phyloP scores from a whole-genome alignment of 805 yeast genomes.

The Myxozyma vanderwaltii region DNA sequence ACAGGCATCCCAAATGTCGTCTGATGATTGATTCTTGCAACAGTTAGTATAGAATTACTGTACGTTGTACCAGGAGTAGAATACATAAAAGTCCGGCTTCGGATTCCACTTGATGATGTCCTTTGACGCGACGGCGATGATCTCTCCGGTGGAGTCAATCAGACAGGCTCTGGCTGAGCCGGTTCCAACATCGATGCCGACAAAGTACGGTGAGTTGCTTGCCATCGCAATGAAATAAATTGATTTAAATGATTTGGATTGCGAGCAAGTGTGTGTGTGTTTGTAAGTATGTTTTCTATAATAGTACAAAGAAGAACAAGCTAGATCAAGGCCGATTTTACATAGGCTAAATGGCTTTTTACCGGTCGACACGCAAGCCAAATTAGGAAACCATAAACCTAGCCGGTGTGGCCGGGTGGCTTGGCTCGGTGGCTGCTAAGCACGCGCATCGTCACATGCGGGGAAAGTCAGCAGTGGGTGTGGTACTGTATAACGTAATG shows the following conservation, averaged over 20 bases:
- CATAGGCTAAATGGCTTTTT: too few relatives aligned
- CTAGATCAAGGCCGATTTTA: neutral
- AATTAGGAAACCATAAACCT: neutral
- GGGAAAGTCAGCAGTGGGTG: too few relatives aligned
- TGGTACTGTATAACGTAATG: too few relatives aligned
- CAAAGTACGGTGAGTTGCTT: conserved; percentile 54
- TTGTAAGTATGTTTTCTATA: too few relatives aligned
- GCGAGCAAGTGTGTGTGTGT: too few relatives aligned
- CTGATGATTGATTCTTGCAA: conserved; percentile 71
- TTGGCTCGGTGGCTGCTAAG: too few relatives aligned
- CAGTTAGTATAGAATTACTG: neutral
- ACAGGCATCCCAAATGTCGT: conserved; percentile 87
- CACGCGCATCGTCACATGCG: too few relatives aligned
- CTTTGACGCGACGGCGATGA: conserved; percentile 71
- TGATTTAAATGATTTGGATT: too few relatives aligned
- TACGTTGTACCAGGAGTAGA: too few relatives aligned
- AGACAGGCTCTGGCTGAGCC: conserved; percentile 96
- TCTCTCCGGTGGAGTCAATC: conserved; percentile 79
- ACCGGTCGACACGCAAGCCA: neutral
- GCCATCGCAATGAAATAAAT: too few relatives aligned
- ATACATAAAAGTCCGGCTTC: conserved; percentile 51
- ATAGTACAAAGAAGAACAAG: neutral
- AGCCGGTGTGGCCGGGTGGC: neutral
- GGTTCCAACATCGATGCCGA: conserved; percentile 96
- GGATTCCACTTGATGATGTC: conserved; percentile 63